Evolutionary conservation across 768 basidiomycete species (phyloP), one percentile per base, ranked within the genome.

Genomic region (Auricularia cornea): DNA sequence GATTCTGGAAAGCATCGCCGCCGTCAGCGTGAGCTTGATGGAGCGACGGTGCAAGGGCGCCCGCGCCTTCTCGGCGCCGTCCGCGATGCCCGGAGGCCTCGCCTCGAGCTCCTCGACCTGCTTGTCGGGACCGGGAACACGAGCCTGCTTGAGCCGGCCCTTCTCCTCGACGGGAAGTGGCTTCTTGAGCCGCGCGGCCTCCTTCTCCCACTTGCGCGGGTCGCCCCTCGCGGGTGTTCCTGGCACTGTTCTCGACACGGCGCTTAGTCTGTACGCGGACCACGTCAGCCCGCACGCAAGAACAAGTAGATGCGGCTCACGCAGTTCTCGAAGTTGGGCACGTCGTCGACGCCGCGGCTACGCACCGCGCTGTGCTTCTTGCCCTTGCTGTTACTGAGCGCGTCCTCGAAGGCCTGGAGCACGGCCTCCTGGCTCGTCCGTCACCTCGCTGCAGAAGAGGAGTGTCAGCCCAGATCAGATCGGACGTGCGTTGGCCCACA

Each of bases 301-400:
- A 20, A 14, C 4, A 41, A 38, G 26, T 14, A 2, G 48, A 26
- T 48, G 60, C 26, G 29, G 76, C 86, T 60, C 63, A 91, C 92
- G 69, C 85, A 85, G 74, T 80, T 82, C 72, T 94, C 89, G 65
- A 94, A 90, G 0, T 81, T 78, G 0, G 75, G 74, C 56, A 83
- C 67, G 52, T 87, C 86, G 2, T 71, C 76, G 70, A 98, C 74
- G 44, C 78, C 78, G 1, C 94, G 83, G 68, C 85, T 84, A 70
- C 96, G 98, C 8, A 85, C 86, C 12, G 83, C 78, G 69, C 96
- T 98, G 0, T 79, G 73, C 69, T 88, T 86, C 65, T 87, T 83
- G 59, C 79, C 76, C 70, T 83, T 83, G 35, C 89, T 91, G 0
- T 74, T 72, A 16, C 77, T 74, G 44, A 92, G 77, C 31, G 94